Evolutionary conservation across 208 protist genomes (phyloP), one percentile per base, ranked within the genome.

Genomic region (Trypanosoma boissoni): DNA sequence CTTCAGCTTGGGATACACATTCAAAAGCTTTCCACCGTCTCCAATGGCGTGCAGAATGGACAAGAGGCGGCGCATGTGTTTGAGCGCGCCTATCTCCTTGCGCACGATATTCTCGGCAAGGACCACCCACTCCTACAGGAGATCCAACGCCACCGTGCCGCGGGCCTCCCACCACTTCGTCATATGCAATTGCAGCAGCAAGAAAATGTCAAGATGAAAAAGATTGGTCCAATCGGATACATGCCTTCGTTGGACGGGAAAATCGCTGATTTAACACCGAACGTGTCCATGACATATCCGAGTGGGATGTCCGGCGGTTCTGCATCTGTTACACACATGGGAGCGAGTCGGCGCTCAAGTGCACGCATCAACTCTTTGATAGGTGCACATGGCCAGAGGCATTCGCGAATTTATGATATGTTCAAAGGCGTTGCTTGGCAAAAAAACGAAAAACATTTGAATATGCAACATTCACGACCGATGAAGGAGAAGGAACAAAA

Each of bases 1-100:
- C 57, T 56, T 32, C 59, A 69, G 26, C 39, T 62, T 24, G 55
- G 55, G 6, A 51, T 43, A 23, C 26, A 58, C 6, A n/a, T 69
- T 6, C 46, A 62, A 32, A 43, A 57, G 29, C 10, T 63, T 26
- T 20, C 48, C 24, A 21, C 2, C 10, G 21, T 29, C 10, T 54
- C 32, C 21, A 8, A 48, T n/a, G 16, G 24, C 12, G 26, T 3
- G 3, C 4, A 63, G 3, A 5, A 55, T 21, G 6, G 6, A 12
- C 1, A 36, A 23, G 55, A 69, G 20, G 34, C 16, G 14, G 37
- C 46, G 28, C 10, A n/a, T 1, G 34, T 41, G 21, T 57, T 69
- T 18, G 53, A 52, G 5, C 32, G 27, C 14, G 53, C 64, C 4
- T 18, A 20, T 26, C 21, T 48, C 10, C 26, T 62, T 24, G 55